Evolutionary conservation across 495 filamentous ascomycete genomes (phyloP), one percentile per base, ranked within the genome.

Genomic region (Tetracladium setigerum): DNA sequence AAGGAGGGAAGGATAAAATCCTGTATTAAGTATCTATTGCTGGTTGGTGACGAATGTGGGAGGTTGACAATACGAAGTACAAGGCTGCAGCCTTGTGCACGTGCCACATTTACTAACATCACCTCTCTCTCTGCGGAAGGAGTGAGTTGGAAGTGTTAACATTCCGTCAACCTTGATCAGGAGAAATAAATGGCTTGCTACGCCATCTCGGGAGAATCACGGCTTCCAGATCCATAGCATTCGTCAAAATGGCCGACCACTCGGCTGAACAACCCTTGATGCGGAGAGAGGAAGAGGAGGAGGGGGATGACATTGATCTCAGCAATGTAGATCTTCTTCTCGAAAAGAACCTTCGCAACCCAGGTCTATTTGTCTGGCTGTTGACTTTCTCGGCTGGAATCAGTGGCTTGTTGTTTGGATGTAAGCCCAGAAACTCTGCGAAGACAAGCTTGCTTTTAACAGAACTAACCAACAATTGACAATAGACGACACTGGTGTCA

Each of bases 351-450:
- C 51, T 60, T 8, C 19, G 34, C 19, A 37, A 55, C 13, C 57
- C 57, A 1, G 57, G 57, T 5, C 30, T 67, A 30, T 78, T 74
- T 38, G 67, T 94, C 47, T 92, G 86, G 84, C 63, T 79, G 2
- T 68, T 95, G 12, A 89, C 89, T 2, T 69, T 89, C 41, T 81
- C 83, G 17, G 88, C 89, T 8, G 87, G 86, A 4, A 85, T 95
- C 27, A 87, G 83, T 49, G 89, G 89, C 5, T 71, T 95, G 12
- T 63, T 95, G 1, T 95, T 95, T 66, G 89, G 89, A 49, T 95
- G 90, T 75, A 73, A 76, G 86, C 81, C 12, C 1, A 27, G 61
- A 34, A 60, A 32, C 19, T 17, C 31, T 15, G 18, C 16, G 46
- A 7, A 19, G n/a, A 38, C 30, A 14, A 50, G 30, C 18, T 18